Conservation (phyloP, 306 rosid genomes). For the Trifolium repens region DNA sequence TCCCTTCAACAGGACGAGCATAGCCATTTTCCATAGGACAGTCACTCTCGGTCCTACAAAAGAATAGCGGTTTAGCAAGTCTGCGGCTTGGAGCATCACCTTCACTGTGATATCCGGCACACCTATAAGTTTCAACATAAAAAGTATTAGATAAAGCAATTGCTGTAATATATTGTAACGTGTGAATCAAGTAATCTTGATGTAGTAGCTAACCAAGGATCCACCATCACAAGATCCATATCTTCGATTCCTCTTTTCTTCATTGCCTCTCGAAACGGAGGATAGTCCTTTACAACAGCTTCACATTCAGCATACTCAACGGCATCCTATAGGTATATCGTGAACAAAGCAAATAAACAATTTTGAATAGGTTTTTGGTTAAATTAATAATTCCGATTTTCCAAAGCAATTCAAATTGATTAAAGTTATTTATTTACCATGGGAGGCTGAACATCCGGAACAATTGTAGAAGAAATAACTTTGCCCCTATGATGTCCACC, state of each 20-base stretch:
- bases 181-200: constrained; percentile 3
- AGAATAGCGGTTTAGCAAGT: constrained; percentile 81
- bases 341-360: not conserved
- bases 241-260: constrained; percentile 88
- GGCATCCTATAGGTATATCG: constrained; percentile 61
- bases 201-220: constrained; percentile 65
- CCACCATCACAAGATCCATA: constrained; percentile 90
- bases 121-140: constrained; percentile 52
- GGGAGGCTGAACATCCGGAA: constrained; percentile 88
- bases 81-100: constrained; percentile 87
- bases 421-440: constrained; percentile 53
- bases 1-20: constrained; percentile 90
- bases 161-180: constrained; percentile 1
- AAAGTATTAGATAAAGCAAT: constrained; percentile 21
- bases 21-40: constrained; percentile 88
- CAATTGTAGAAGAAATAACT: constrained; percentile 62
- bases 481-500: constrained; percentile 91
- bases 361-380: not conserved
- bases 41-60: constrained; percentile 88
- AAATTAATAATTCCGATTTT: not conserved
- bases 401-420: constrained; percentile 10
- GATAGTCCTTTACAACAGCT: constrained; percentile 75
- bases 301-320: constrained; percentile 89
- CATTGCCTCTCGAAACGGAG: constrained; percentile 80
- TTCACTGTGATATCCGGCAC: constrained; percentile 78